phyloP scores from a whole-genome alignment of 1,284 basidiomycete species.

The Nidula niveotomentosa region DNA sequence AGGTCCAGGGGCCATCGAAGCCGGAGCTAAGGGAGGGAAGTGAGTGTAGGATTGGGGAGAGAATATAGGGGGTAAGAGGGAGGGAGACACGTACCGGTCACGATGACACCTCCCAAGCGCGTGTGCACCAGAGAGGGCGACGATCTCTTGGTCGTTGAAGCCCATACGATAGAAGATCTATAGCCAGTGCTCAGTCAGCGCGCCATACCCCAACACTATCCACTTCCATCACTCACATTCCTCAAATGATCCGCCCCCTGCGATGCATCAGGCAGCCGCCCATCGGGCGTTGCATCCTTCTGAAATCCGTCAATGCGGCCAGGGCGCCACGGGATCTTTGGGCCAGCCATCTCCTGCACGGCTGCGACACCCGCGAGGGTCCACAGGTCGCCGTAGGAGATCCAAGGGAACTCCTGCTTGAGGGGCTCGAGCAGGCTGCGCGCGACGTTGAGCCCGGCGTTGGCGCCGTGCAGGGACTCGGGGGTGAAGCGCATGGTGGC shows the following conservation, averaged over 20 bases:
- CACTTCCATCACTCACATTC: slow-evolving; percentile 17
- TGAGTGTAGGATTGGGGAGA: no score
- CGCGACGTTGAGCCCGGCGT: slow-evolving; percentile 84
- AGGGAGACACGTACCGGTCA: slow-evolving; percentile 39
- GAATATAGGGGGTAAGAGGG: no score
- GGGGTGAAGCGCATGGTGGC: slow-evolving; percentile 95
- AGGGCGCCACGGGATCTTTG: slow-evolving; percentile 85
- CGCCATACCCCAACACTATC: no score
- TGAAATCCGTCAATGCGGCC: slow-evolving; percentile 86
- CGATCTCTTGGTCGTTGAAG: slow-evolving; percentile 97
- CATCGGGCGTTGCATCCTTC: slow-evolving; percentile 84
- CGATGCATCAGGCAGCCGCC: slow-evolving; percentile 90
- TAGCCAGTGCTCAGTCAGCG: no score
- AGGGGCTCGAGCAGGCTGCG: slow-evolving; percentile 86
- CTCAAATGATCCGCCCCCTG: slow-evolving; percentile 88
- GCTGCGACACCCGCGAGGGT: slow-evolving; percentile 87
- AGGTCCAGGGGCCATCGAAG: slow-evolving; percentile 91
- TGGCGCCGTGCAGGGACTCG: slow-evolving; percentile 85
- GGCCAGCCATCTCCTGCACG: slow-evolving; percentile 86
- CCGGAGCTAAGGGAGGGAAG: slow-evolving; percentile 46
- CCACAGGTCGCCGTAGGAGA: slow-evolving; percentile 94
- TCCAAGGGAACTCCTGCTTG: slow-evolving; percentile 88
- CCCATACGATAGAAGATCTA: slow-evolving; percentile 91
- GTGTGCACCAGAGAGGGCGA: slow-evolving; percentile 93
- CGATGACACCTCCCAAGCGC: slow-evolving; percentile 93